Evolutionary conservation across 768 basidiomycete genomes (phyloP).

Genomic region (Plicaturopsis crispa): DNA sequence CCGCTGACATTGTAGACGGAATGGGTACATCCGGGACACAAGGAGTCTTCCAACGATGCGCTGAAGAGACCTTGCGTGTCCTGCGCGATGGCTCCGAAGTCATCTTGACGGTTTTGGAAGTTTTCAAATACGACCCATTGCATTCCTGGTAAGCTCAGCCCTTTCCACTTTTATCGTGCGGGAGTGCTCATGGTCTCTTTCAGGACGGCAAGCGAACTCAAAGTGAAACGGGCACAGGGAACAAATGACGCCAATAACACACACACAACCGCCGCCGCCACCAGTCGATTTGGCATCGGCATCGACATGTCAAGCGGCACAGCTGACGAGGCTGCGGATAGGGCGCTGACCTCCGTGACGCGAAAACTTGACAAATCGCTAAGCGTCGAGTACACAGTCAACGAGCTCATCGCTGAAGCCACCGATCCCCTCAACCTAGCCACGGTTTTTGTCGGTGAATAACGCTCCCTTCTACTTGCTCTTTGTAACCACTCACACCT

Average conservation of each 20-base stretch:
- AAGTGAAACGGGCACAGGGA: constrained; percentile 59
- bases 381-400: constrained; percentile 90
- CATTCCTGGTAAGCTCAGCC: constrained; percentile 67
- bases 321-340: constrained; percentile 83
- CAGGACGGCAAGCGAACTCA: constrained; percentile 76
- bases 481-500: constrained; percentile 4
- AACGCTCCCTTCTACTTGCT: not conserved
- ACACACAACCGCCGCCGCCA: constrained; percentile 14
- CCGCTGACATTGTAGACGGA: constrained; percentile 89
- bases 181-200: not conserved
- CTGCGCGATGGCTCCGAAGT: constrained; percentile 78
- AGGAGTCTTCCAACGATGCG: constrained; percentile 92
- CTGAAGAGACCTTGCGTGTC: constrained; percentile 91
- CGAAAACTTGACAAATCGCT: constrained; percentile 79
- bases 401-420: constrained; percentile 86
- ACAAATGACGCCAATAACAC: constrained; percentile 15
- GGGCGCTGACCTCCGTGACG: constrained; percentile 73
- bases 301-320: constrained; percentile 59
- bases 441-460: constrained; percentile 68
- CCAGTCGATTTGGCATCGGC: constrained; percentile 36
- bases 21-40: constrained; percentile 86
- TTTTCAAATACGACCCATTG: constrained; percentile 94
- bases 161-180: not conserved
- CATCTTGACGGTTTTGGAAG: constrained; percentile 91
- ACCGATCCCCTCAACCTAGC: constrained; percentile 71